These are phyloP conservation scores for Chaetomium globosum DNA, from an alignment of 2,329 filamentous ascomycete genomes.

Conservation along the genomic window DNA sequence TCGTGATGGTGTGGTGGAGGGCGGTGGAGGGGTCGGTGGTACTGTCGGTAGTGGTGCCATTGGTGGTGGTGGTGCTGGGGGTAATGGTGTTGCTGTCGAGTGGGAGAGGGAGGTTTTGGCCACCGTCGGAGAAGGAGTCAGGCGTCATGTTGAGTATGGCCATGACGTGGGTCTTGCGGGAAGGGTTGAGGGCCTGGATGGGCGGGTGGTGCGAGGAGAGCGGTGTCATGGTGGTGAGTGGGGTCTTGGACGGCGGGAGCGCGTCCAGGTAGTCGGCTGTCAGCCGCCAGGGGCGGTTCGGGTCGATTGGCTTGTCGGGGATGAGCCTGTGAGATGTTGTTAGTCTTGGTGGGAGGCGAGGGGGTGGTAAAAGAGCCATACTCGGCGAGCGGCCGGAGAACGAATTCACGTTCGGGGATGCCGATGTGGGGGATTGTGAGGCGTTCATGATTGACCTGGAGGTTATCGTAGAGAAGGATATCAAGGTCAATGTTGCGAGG, in stretches of 20 bases:
- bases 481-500: conserved; percentile 94
- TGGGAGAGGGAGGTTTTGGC: conserved; percentile 52
- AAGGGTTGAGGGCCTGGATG: conserved; percentile 60
- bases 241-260: conserved; percentile 52
- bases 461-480: conserved; percentile 78
- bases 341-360: background rate
- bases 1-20: conserved; percentile 60
- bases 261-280: conserved; percentile 64
- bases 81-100: background rate
- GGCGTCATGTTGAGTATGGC: conserved; percentile 92
- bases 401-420: conserved; percentile 91
- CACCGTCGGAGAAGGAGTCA: conserved; percentile 95
- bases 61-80: conserved; percentile 42
- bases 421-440: conserved; percentile 82
- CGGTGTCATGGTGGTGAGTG: conserved; percentile 63
- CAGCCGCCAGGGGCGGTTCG: conserved; percentile 61
- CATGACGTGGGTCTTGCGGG: conserved; percentile 78
- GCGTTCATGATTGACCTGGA: conserved; percentile 66
- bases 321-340: conserved; percentile 51
- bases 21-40: conserved; percentile 40
- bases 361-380: conserved; percentile 44
- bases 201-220: conserved; percentile 53
- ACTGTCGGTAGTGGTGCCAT: conserved; percentile 45
- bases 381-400: conserved; percentile 83
- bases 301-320: conserved; percentile 56